Base-by-base conservation (phyloP, 2,329 filamentous ascomycete genomes). In the Aotearoamyces nothofagi region DNA sequence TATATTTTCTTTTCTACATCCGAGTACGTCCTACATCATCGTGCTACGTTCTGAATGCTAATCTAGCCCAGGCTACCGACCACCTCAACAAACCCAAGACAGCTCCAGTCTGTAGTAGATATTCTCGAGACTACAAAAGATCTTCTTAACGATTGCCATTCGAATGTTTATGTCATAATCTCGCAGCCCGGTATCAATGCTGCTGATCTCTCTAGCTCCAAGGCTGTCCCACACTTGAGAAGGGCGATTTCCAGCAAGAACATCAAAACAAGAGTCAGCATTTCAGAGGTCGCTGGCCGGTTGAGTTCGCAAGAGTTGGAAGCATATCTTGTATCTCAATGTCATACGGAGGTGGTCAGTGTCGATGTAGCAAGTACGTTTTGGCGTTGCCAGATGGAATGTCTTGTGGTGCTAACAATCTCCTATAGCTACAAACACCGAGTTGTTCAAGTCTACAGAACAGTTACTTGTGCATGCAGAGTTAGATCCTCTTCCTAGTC, bases 1-100 rank as follows among this genome's bases (percentile, higher is more conserved):
- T 90, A 93, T 54, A 68, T 93, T 50, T 59, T 94, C 40, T 77
- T 92, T 52, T 94, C 87, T 17, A 87, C 41, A n/a, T 42, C 40
- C 5, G 30, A 33, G 43, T 47, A 41, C 16, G 43, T 36, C 26
- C 11, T 16, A 24, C 17, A 27, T 25, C 24, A 27, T 24, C 15
- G 19, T n/a, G 4, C 5, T 4, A n/a, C 12, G 11, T 12, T 14
- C 9, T 15, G 10, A 14, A n/a, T 22, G 15, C 15, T 22, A 17
- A 22, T 19, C 15, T 4, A 28, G 11, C 9, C 14, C 12, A 28
- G 8, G 15, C 11, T n/a, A 9, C 17, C 10, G n/a, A 8, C 20
- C 26, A 19, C 11, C n/a, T 9, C n/a, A 28, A 16, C 56, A 60
- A 35, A 39, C 11, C 33, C 17, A 22, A 15, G 19, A 22, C 39